phyloP scores from a whole-genome alignment of 306 rosid species.

The Trifolium fragiferum region DNA sequence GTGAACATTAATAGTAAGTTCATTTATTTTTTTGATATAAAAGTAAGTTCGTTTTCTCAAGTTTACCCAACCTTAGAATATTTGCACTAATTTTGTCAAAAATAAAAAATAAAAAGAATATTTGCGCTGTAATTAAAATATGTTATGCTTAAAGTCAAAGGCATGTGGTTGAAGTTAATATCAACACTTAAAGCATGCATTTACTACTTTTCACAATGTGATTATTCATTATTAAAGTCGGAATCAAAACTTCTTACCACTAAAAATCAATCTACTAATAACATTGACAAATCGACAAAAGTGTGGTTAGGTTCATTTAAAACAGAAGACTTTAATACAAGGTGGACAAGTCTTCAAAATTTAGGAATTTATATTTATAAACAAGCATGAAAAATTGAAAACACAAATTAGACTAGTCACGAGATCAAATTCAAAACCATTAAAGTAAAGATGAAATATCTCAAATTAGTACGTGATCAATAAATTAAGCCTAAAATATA shows the following conservation, averaged over 20 bases:
- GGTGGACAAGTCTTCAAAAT: neutral
- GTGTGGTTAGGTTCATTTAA: neutral
- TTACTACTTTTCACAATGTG: neutral
- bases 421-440: neutral
- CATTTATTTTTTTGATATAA: too few species aligned
- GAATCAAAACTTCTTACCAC: neutral
- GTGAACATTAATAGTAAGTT: neutral
- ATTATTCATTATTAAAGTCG: neutral
- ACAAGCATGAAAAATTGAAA: neutral
- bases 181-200: neutral
- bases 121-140: neutral
- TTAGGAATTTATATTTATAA: neutral
- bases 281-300: neutral
- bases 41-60: neutral
- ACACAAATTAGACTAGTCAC: neutral
- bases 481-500: too few species aligned
- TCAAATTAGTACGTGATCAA: neutral
- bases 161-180: constrained; percentile 11
- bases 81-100: neutral
- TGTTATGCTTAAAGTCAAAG: neutral
- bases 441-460: too few species aligned
- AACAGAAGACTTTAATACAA: neutral
- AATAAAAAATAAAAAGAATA: too few species aligned
- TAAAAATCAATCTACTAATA: neutral
- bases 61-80: neutral